Evolutionary conservation across 2,329 filamentous ascomycete species (phyloP).

Genomic region (Alternaria sp.): DNA sequence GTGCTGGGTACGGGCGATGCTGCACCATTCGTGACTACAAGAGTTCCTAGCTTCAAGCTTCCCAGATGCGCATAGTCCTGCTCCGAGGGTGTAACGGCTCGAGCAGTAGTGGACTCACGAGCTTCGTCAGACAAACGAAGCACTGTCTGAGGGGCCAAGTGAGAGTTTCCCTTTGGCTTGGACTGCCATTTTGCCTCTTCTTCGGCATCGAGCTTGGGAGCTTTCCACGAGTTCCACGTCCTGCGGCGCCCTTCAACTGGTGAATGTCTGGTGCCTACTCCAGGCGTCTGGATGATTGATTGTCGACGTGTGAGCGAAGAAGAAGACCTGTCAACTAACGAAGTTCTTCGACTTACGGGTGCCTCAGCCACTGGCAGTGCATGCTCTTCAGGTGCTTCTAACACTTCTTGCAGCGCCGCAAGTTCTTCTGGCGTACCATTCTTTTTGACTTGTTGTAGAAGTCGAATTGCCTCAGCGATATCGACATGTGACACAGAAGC

Average conservation of each 20-base stretch:
- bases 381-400: slow-evolving; percentile 32
- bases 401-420: slow-evolving; percentile 51
- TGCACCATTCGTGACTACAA: slow-evolving; percentile 59
- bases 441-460: slow-evolving; percentile 59
- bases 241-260: slow-evolving; percentile 45
- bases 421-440: slow-evolving; percentile 59
- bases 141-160: slow-evolving; percentile 31
- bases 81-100: slow-evolving; percentile 54
- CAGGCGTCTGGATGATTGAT: slow-evolving; percentile 52
- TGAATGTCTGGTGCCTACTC: slow-evolving; percentile 48
- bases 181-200: slow-evolving; percentile 46
- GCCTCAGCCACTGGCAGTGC: slow-evolving; percentile 20
- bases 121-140: slow-evolving; percentile 35
- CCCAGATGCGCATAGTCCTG: slow-evolving; percentile 55
- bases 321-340: slow-evolving; percentile 33
- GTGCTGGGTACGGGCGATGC: slow-evolving; percentile 56
- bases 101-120: slow-evolving; percentile 28
- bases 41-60: slow-evolving; percentile 53
- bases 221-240: slow-evolving; percentile 46
- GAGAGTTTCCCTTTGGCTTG: slow-evolving; percentile 25
- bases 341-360: slow-evolving; percentile 31
- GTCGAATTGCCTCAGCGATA: slow-evolving; percentile 55
- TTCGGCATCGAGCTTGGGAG: slow-evolving; percentile 33
- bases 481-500: slow-evolving; percentile 51
- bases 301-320: slow-evolving; percentile 49